A percentile compares a stretch with the other conserved stretches of the same genome.
Evolutionary conservation across 2,329 filamentous ascomycete genomes (phyloP).

Genomic region (Penicillium expansum): DNA sequence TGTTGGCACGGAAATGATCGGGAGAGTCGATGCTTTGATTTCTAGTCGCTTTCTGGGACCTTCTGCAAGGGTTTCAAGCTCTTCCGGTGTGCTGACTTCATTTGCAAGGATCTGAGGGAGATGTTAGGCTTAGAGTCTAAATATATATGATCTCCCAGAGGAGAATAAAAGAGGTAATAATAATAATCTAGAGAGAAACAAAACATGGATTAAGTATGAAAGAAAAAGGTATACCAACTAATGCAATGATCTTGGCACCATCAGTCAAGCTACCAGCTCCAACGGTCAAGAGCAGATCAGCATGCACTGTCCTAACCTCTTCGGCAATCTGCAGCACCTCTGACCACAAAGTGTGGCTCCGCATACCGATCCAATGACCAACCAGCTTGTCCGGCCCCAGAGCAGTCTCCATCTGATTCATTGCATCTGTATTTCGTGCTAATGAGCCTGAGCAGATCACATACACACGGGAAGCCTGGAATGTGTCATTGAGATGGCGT

Average conservation of each 20-base stretch:
- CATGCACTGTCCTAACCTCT: constrained; percentile 38
- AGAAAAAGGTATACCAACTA: constrained; percentile 32
- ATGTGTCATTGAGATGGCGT: constrained; percentile 47
- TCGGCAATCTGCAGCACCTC: constrained; percentile 51
- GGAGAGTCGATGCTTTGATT: constrained; percentile 30
- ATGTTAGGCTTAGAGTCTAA: constrained; percentile 3
- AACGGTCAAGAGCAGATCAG: constrained; percentile 54
- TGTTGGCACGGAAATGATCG: constrained; percentile 43
- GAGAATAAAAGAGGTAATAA: background rate
- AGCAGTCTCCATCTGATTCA: constrained; percentile 43
- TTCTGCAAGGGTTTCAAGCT: constrained; percentile 39
- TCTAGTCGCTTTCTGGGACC: constrained; percentile 25
- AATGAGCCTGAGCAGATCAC: constrained; percentile 53
- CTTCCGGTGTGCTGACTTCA: constrained; percentile 37
- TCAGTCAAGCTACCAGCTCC: constrained; percentile 58
- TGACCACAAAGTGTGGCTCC: constrained; percentile 54
- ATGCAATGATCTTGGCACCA: constrained; percentile 52
- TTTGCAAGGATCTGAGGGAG: constrained; percentile 49
- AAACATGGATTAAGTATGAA: background rate
- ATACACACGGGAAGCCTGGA: constrained; percentile 49
- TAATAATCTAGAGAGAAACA: background rate
- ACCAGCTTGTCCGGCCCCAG: constrained; percentile 42
- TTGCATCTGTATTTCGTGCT: constrained; percentile 46
- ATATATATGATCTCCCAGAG: background rate
- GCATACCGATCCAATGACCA: constrained; percentile 52